Evolutionary conservation across 1,139 yeast species (phyloP).

Genomic region (Diutina rugosa): DNA sequence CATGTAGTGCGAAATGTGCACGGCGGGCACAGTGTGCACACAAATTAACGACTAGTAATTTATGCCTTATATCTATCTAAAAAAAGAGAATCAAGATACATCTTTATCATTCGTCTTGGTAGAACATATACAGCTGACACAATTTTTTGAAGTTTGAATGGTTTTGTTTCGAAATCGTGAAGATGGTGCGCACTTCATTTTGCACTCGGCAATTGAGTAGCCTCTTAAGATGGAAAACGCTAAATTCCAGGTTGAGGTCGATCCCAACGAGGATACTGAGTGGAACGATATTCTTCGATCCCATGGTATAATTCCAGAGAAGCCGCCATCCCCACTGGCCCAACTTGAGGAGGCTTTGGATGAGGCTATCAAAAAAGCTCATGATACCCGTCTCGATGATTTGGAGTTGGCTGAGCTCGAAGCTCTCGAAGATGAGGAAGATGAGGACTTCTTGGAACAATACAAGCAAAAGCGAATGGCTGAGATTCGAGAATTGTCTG

Average conservation of each 20-base stretch:
- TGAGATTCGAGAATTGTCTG: slow-evolving; percentile 51
- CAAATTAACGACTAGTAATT: too few relatives aligned
- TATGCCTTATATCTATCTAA: too few relatives aligned
- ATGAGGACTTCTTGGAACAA: slow-evolving; percentile 55
- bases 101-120: too few relatives aligned
- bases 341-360: slow-evolving; percentile 80
- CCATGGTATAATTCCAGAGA: slow-evolving; percentile 86
- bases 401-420: slow-evolving; percentile 70
- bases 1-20: neutral
- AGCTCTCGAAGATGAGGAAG: slow-evolving; percentile 72
- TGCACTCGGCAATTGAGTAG: neutral
- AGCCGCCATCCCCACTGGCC: slow-evolving; percentile 79
- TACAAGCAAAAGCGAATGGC: slow-evolving; percentile 69
- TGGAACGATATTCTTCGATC: slow-evolving; percentile 93
- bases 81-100: too few relatives aligned
- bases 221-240: slow-evolving; percentile 7
- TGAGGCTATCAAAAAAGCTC: slow-evolving; percentile 67
- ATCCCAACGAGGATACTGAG: slow-evolving; percentile 93
- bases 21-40: neutral
- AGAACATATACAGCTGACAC: neutral
- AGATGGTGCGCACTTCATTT: neutral
- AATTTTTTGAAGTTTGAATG: too few relatives aligned
- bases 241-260: slow-evolving; percentile 71
- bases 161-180: too few relatives aligned
- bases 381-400: slow-evolving; percentile 61